Conservation (phyloP, 495 filamentous ascomycete genomes). For the Choiromyces venosus region DNA sequence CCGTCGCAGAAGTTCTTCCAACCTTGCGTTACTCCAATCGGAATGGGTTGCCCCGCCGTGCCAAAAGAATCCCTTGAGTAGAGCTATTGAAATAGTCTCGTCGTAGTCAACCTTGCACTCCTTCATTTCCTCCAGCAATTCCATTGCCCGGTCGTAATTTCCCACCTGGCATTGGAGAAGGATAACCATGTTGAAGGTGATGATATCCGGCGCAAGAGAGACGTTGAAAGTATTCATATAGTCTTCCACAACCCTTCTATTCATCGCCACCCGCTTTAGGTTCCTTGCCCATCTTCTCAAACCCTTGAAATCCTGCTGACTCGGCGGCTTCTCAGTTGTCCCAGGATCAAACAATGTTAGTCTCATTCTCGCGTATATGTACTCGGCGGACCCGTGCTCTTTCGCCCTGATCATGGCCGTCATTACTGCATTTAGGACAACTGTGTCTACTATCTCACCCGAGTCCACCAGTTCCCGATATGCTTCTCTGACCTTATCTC, state of each 20-base stretch:
- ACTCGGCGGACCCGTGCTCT: slow-evolving; percentile 65
- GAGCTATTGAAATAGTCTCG: slow-evolving; percentile 57
- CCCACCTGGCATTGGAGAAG: slow-evolving; percentile 41
- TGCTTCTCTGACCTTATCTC: slow-evolving; percentile 60
- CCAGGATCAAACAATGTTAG: slow-evolving; percentile 46
- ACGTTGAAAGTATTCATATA: slow-evolving; percentile 48
- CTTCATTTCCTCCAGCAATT: slow-evolving; percentile 63
- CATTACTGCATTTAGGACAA: slow-evolving; percentile 79
- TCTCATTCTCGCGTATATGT: slow-evolving; percentile 79
- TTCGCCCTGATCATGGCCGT: slow-evolving; percentile 66
- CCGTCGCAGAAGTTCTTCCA: slow-evolving; percentile 43
- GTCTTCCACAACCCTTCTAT: slow-evolving; percentile 45
- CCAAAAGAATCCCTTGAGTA: slow-evolving; percentile 70
- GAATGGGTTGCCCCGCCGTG: slow-evolving; percentile 60
- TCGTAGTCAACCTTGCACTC: slow-evolving; percentile 53
- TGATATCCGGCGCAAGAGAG: slow-evolving; percentile 56
- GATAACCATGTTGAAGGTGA: slow-evolving; percentile 62
- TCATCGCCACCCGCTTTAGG: slow-evolving; percentile 51
- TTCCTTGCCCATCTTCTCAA: slow-evolving; percentile 54
- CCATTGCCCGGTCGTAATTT: slow-evolving; percentile 49
- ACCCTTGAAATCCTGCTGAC: slow-evolving; percentile 44
- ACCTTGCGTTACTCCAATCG: slow-evolving; percentile 58
- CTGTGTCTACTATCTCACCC: slow-evolving; percentile 82
- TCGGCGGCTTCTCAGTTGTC: slow-evolving; percentile 38
- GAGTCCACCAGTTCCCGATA: slow-evolving; percentile 71